Percentiles rank a stretch among this genome's conserved stretches.
Evolutionary conservation across 495 filamentous ascomycete genomes (phyloP).

Genomic region (Wilcoxina mikolae): DNA sequence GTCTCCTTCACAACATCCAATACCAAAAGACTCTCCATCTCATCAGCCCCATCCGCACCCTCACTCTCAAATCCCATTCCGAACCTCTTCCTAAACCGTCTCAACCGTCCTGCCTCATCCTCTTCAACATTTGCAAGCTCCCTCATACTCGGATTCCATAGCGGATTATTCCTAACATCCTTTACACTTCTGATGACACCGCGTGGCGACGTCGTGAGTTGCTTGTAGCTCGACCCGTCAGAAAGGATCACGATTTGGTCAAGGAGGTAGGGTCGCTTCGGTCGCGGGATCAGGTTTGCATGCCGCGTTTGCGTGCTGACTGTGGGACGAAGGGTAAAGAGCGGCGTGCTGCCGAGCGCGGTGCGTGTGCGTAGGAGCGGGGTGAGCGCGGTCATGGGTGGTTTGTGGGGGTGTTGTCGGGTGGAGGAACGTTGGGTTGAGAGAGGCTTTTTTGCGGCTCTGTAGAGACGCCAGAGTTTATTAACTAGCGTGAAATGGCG

Average conservation of each 20-base stretch:
- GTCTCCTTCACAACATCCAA: too few species aligned
- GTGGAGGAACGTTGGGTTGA: too few species aligned
- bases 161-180: conserved; percentile 70
- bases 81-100: conserved; percentile 69
- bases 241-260: conserved; percentile 86
- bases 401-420: too few species aligned
- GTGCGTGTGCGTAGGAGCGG: conserved; percentile 34
- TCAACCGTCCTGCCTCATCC: conserved; percentile 84
- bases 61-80: conserved; percentile 33
- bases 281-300: conserved; percentile 76
- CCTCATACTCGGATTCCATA: conserved; percentile 77
- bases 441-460: too few species aligned
- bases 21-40: too few species aligned
- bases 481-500: too few species aligned
- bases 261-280: conserved; percentile 85
- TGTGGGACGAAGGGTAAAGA: conserved; percentile 16
- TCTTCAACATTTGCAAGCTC: conserved; percentile 75
- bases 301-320: conserved; percentile 16
- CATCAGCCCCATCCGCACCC: not conserved
- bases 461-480: too few species aligned
- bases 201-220: conserved; percentile 72
- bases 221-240: conserved; percentile 77
- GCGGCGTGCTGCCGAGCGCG: conserved; percentile 14
- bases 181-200: conserved; percentile 63
- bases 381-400: conserved; percentile 16